Evolutionary conservation across 2,329 filamentous ascomycete species (phyloP).

Genomic region (Bertia moriformis): DNA sequence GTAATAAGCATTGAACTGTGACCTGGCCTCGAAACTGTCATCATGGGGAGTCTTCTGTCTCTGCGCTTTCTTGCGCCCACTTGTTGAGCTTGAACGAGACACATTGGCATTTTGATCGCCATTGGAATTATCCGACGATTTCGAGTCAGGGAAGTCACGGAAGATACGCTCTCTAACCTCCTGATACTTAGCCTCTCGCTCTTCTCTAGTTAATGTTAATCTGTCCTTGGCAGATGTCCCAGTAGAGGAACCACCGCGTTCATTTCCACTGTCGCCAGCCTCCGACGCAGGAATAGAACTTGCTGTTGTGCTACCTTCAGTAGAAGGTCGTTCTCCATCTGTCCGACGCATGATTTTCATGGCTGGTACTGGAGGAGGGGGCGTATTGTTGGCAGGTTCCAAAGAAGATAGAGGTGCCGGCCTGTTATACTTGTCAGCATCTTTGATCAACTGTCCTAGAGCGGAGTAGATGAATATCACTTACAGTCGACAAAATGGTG

Average conservation of each 20-base stretch:
- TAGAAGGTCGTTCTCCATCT: conserved; percentile 24
- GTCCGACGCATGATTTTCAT: conserved; percentile 49
- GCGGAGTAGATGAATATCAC: conserved; percentile 10
- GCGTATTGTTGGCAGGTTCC: conserved; percentile 20
- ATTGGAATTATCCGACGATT: conserved; percentile 20
- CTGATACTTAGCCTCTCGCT: conserved; percentile 49
- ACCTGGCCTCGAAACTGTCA: conserved; percentile 30
- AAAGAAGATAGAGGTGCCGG: background rate
- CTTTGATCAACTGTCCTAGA: too few species aligned
- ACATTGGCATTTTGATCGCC: conserved; percentile 34
- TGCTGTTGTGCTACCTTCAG: conserved; percentile 21
- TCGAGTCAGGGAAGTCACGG: conserved; percentile 35
- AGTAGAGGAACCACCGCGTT: background rate
- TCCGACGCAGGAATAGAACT: conserved; percentile 41
- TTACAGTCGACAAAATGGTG: conserved; percentile 40
- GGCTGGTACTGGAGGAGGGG: conserved; percentile 36
- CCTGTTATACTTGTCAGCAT: too few species aligned
- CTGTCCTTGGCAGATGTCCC: conserved; percentile 28
- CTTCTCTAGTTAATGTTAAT: conserved; percentile 38
- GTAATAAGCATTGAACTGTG: conserved; percentile 25
- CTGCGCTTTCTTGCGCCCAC: conserved; percentile 40
- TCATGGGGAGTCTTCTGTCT: conserved; percentile 19
- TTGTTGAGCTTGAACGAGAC: conserved; percentile 45
- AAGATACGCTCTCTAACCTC: conserved; percentile 48
- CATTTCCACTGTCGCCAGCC: conserved; percentile 15